phyloP scores from a whole-genome alignment of 2,329 filamentous ascomycete genomes.

The Aspergillus caelatus region DNA sequence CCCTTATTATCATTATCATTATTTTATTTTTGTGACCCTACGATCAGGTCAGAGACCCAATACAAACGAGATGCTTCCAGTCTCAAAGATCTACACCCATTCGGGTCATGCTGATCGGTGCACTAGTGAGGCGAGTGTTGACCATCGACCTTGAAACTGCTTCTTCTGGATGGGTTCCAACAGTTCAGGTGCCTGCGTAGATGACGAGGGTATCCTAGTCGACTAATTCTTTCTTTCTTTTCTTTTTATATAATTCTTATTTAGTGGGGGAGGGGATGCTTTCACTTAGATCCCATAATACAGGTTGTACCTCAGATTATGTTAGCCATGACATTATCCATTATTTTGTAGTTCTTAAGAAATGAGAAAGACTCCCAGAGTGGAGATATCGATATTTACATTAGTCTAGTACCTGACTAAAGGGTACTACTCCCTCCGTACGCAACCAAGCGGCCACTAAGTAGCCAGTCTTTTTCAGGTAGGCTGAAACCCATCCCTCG shows the following conservation, averaged over 20 bases:
- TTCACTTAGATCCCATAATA: neutral
- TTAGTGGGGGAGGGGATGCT: neutral
- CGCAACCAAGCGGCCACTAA: neutral
- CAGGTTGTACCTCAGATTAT: neutral
- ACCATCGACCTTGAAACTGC: slow-evolving; percentile 5
- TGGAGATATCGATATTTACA: neutral
- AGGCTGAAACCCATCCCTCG: neutral
- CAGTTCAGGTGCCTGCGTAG: slow-evolving; percentile 23
- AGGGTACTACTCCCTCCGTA: neutral
- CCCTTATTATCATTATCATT: too few relatives aligned
- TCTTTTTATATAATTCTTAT: neutral
- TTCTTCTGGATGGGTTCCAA: slow-evolving; percentile 10
- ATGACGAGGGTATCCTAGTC: slow-evolving; percentile 25
- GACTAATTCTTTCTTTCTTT: neutral
- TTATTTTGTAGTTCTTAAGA: neutral
- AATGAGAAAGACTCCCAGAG: neutral
- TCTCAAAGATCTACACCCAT: slow-evolving; percentile 17
- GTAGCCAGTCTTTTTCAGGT: neutral
- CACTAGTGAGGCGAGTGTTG: slow-evolving; percentile 10
- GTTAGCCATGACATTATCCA: neutral
- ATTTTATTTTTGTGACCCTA: neutral
- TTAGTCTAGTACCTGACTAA: neutral
- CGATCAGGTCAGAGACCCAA: neutral
- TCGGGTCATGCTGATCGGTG: slow-evolving; percentile 12
- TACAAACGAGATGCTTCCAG: neutral